Evolutionary conservation across 495 filamentous ascomycete species (phyloP).

Genomic region (Podospora bellae-mahoneyi): DNA sequence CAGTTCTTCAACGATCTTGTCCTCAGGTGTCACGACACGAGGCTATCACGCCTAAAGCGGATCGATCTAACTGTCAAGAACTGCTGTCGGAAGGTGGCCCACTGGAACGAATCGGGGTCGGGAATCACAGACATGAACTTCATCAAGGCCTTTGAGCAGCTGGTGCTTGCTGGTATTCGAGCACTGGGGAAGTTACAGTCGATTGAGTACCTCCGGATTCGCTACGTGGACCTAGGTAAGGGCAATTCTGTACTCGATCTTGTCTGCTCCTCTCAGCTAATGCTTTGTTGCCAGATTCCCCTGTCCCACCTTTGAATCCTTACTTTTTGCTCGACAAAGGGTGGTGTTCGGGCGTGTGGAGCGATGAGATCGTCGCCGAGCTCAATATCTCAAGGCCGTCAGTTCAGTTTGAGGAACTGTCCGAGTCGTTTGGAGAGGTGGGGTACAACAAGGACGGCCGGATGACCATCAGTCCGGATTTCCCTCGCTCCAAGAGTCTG

Average conservation of each 20-base stretch:
- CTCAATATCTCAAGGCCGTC: slow-evolving; percentile 52
- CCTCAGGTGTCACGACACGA: slow-evolving; percentile 38
- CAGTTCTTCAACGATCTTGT: slow-evolving; percentile 54
- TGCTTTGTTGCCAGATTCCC: slow-evolving; percentile 41
- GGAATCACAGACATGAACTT: slow-evolving; percentile 66
- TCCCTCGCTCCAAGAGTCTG: slow-evolving; percentile 42
- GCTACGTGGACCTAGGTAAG: slow-evolving; percentile 68
- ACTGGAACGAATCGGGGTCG: slow-evolving; percentile 56
- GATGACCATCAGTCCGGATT: slow-evolving; percentile 45
- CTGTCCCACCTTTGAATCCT: slow-evolving; percentile 59
- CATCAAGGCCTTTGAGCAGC: slow-evolving; percentile 61
- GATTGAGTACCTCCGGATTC: slow-evolving; percentile 60
- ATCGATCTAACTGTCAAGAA: slow-evolving; percentile 69
- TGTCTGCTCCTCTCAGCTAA: background rate
- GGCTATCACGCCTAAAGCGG: slow-evolving; percentile 52
- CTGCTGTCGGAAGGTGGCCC: slow-evolving; percentile 55
- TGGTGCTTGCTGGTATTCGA: slow-evolving; percentile 58
- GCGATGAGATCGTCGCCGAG: slow-evolving; percentile 56
- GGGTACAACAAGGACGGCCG: slow-evolving; percentile 51
- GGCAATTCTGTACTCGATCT: background rate
- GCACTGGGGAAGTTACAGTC: slow-evolving; percentile 51
- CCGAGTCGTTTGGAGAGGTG: slow-evolving; percentile 53
- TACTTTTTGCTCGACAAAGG: slow-evolving; percentile 59
- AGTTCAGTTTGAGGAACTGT: slow-evolving; percentile 54
- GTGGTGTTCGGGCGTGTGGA: slow-evolving; percentile 65